Evolutionary conservation across 257 asterid species (phyloP), one percentile per base, ranked within the genome.

Genomic region (Solanum bukasovii): DNA sequence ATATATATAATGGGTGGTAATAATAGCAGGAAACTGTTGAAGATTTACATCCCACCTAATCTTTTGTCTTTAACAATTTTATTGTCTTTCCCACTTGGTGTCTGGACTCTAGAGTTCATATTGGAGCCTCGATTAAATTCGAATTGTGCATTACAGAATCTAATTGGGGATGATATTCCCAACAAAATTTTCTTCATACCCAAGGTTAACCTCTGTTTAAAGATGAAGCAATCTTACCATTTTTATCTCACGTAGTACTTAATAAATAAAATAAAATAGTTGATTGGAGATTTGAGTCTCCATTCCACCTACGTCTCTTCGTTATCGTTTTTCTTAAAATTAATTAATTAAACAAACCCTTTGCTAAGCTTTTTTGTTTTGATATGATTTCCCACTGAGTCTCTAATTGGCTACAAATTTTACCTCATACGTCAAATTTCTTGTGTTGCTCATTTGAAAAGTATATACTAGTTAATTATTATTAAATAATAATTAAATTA

Each of bases 91-190:
- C 46, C 46, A 42, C 46, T 10, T 40, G 12, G 46, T 40, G 46
- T 40, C 13, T 40, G 12, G 13, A 40, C 13, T 42, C 46, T 40
- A 42, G 46, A 42, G 46, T 42, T 42, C 5, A 42, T 42, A 42
- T 42, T 42, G 13, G 13, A 42, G 1, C 13, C 0, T 42, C 13
- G 46, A 42, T 42, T 42, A 42, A 42, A 9, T 42, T 42, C 3
- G 1, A 0, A 42, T 42, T 42, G 1, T 0, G 0, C 13, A 42
- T 10, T 42, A 40, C 1, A 40, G 0, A 0, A 40, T 0, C 12
- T 40, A 40, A 40, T 40, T 12, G 12, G 12, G 1, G 1, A 40
- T 40, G 44, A 0, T 0, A 0, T 0, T 40, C 4, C 0, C 12
- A 40, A 40, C 44, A 40, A 40, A 40, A 9, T 40, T 40, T 42